These are phyloP conservation scores for Morella rubra DNA, from an alignment of 306 rosid genomes.

Conservation along the genomic window DNA sequence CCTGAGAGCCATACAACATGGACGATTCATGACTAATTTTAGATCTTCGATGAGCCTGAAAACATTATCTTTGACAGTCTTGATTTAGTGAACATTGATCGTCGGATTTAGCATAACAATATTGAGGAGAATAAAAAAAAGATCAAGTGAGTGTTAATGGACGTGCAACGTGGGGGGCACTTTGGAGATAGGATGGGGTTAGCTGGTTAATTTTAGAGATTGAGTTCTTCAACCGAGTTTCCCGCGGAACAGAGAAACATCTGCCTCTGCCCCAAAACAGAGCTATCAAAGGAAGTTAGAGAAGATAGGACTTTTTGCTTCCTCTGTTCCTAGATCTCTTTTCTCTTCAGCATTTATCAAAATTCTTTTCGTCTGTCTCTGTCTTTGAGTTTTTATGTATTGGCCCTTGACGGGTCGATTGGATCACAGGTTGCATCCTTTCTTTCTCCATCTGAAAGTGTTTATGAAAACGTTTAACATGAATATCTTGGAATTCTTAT, in stretches of 20 bases:
- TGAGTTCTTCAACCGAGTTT: slow-evolving; percentile 10
- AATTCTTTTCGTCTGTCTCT: neutral
- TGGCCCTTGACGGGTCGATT: neutral
- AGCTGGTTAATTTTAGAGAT: slow-evolving; percentile 15
- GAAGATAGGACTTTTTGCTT: neutral
- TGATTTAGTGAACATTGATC: too few relatives aligned
- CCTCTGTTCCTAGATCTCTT: slow-evolving; percentile 20
- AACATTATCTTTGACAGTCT: too few relatives aligned
- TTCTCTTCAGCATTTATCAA: slow-evolving; percentile 4
- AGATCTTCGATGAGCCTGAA: too few relatives aligned
- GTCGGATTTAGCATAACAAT: too few relatives aligned
- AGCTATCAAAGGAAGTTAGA: slow-evolving; percentile 20
- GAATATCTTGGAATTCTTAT: neutral
- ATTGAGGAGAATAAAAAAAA: too few relatives aligned
- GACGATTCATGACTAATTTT: too few relatives aligned
- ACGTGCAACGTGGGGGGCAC: slow-evolving; percentile 41
- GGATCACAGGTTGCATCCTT: neutral
- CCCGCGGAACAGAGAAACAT: slow-evolving; percentile 10
- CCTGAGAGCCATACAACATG: too few relatives aligned
- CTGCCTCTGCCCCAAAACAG: neutral
- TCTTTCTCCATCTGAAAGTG: neutral
- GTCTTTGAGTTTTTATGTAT: neutral
- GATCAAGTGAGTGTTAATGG: neutral
- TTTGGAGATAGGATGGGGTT: neutral
- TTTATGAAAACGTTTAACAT: neutral